Evolutionary conservation across 169 alveolate species (phyloP), one percentile per base, ranked within the genome.

Genomic region (Cyclospora cayetanensis): DNA sequence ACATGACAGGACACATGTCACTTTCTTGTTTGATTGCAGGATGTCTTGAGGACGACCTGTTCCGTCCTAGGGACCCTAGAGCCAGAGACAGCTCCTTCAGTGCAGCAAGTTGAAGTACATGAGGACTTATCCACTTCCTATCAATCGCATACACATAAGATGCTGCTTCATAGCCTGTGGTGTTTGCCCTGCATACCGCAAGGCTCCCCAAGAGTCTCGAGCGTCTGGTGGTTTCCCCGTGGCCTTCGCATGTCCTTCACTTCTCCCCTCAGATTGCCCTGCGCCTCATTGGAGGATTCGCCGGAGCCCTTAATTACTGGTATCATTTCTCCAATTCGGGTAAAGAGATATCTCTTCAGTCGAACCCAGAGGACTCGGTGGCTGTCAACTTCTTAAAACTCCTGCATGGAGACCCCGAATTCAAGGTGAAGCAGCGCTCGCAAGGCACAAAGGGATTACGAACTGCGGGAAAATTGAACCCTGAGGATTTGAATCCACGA

Each of bases 231-330:
- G n/a, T n/a, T n/a, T n/a, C n/a, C n/a, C n/a, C n/a, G n/a, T n/a
- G n/a, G n/a, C n/a, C n/a, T n/a, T n/a, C n/a, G n/a, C n/a, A n/a
- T n/a, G n/a, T n/a, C n/a, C n/a, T n/a, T n/a, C n/a, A n/a, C n/a
- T n/a, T n/a, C n/a, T n/a, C n/a, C n/a, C 63, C n/a, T 35, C 92
- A 85, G 90, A 83, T 93, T 11, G 88, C 94, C 34, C 68, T 83
- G 22, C 79, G 92, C 2, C 91, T 92, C 34, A 93, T 93, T 22
- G 96, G 96, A 2, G 27, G 94, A 11, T 95, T 92, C 65, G 94
- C 95, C 15, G 95, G 97, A 1, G 95, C 95, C 52, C 84, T 95
- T 34, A 60, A 92, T 34, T 96, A 96, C 86, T 96, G 98, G 98
- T 91, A 94, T 39, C 97, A 95, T 85, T 96, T 39, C 93, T 84